Evolutionary conservation across 768 basidiomycete genomes (phyloP), one percentile per base, ranked within the genome.

Genomic region (Termitomyces sp.): DNA sequence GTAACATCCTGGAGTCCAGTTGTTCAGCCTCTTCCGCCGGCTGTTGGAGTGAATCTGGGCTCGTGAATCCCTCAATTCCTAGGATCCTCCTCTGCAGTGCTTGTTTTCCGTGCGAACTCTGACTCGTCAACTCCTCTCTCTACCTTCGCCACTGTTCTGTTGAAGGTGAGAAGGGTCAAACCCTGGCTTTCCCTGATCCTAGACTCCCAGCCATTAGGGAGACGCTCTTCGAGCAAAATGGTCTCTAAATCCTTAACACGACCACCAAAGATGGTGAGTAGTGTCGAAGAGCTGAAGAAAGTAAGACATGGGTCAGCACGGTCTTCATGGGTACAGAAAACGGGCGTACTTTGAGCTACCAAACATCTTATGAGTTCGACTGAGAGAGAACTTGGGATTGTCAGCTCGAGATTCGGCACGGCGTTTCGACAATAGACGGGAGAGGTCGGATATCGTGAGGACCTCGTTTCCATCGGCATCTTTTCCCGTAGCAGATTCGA

Each of bases 151-250:
- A 77, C 78, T 0, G 76, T 77, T 3, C 41, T 46, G 64, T 90
- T 87, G 72, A 88, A 82, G 9, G 67, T 66, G 13, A 71, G 47
- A 7, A 91, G 70, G 0, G 88, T 89, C 35, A 90, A 68, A 0
- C 90, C 89, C 54, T 76, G 71, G 0, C 71, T 79, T 36, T 76
- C 70, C n/a, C 78, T 74, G 32, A 83, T 68, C 14, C 79, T 72
- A 0, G 88, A 77, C 65, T 90, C 87, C 87, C 88, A 92, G 22
- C 83, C 83, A 0, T 86, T 76, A 0, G 86, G 84, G 33, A 92
- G 65, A 16, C 88, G 80, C 61, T 92, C 90, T 46, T 92, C 86
- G 9, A 74, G 66, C n/a, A 92, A 68, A 50, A 89, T 64, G 0
- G 76, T 61, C 43, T 78, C 71, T 38, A 91, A 62, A 56, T 86